Evolutionary conservation across 2,329 filamentous ascomycete genomes (phyloP), one percentile per base, ranked within the genome.

Genomic region (Cordyceps tenuipes): DNA sequence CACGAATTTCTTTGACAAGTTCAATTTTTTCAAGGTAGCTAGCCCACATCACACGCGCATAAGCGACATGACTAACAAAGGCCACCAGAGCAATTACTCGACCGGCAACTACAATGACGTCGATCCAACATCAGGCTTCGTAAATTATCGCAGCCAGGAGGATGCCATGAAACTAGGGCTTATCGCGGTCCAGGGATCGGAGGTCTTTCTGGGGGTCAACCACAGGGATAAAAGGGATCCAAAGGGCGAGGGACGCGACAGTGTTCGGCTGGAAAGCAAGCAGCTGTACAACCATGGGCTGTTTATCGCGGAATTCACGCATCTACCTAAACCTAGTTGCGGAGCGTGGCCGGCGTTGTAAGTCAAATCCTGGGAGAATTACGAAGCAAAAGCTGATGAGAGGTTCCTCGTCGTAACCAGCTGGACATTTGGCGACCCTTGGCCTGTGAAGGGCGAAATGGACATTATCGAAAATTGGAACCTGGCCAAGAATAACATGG

Each of bases 341-440:
- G 87, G 88, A 46, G 78, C 80, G 7, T 90, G 87, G 87, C 87
- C 87, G 6, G 85, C 87, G 73, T 77, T 85, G 77, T 82, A 73
- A 69, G 72, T 66, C 17, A 7, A 6, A 23, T 23, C 15, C 8
- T 21, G 3, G 6, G 12, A 4, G 10, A 36, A 29, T 2, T 21
- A 3, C 13, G n/a, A 36, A 39, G 2, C 9, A 4, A 12, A 31
- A 15, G 23, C 51, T 54, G 8, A 54, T 39, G 7, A n/a, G 9
- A n/a, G 13, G 3, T 12, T 39, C 21, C 15, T 21, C 23, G 9
- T n/a, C 21, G n/a, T 21, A 29, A 29, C 17, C 17, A 54, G 51
- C 17, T 54, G 52, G 78, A 74, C 78, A 61, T 74, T 73, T 36
- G 78, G 78, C 10, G 66, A 69, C 29, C 71, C 77, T 62, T 88